A percentile compares a stretch with the other conserved stretches of the same genome.
Conservation (phyloP, 768 basidiomycete genomes). For the Tulasnella sp. region DNA sequence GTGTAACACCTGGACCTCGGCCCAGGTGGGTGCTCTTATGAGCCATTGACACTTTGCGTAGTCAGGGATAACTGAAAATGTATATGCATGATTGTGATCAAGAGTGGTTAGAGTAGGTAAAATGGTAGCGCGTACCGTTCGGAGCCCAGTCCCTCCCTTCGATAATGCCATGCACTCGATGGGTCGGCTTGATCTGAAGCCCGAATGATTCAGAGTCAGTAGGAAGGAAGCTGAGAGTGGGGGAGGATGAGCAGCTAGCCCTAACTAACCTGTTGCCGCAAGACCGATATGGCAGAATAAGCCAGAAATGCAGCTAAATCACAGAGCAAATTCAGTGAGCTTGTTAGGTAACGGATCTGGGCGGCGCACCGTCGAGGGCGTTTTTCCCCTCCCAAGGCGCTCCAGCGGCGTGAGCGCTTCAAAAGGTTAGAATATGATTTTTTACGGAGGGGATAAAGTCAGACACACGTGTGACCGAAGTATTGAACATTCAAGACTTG, state of each 20-base stretch:
- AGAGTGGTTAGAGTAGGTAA: neutral
- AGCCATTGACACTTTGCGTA: conserved; percentile 65
- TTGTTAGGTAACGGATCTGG: neutral
- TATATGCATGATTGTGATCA: neutral
- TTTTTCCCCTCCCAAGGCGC: conserved; percentile 84
- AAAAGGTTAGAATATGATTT: neutral
- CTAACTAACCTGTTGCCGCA: conserved; percentile 66
- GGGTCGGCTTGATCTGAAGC: conserved; percentile 48
- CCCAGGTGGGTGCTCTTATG: conserved; percentile 60
- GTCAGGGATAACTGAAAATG: conserved; percentile 59
- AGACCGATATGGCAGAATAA: conserved; percentile 66
- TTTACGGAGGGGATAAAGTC: neutral
- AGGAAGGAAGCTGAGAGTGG: neutral
- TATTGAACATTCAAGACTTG: conserved; percentile 56
- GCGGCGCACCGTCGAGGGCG: conserved; percentile 54
- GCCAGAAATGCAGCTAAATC: conserved; percentile 59
- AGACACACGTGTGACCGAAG: conserved; percentile 59
- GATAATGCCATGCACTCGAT: conserved; percentile 71
- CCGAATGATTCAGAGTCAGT: neutral
- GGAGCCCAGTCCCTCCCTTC: conserved; percentile 58
- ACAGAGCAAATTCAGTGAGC: neutral
- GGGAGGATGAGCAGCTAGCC: neutral
- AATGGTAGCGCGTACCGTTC: conserved; percentile 46
- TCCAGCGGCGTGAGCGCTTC: conserved; percentile 68
- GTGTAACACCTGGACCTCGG: conserved; percentile 50